phyloP scores from a whole-genome alignment of 805 yeast genomes.

The Cephaloascus fragrans region DNA sequence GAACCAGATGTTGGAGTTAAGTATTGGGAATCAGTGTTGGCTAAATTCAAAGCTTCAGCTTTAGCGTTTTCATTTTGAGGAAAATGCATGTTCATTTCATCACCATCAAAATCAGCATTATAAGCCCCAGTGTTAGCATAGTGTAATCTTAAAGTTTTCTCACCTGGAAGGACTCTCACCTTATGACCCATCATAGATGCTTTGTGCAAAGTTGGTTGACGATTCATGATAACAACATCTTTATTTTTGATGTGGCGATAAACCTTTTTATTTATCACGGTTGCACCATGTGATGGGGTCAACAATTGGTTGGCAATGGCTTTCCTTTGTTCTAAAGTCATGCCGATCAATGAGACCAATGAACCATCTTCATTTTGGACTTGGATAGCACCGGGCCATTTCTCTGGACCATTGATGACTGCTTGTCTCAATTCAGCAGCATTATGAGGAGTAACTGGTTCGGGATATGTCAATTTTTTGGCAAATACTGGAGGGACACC shows the following conservation, averaged over 20 bases:
- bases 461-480: conserved; percentile 90
- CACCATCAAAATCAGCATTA: conserved; percentile 99
- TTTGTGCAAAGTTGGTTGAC: conserved; percentile 98
- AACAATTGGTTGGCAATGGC: conserved; percentile 89
- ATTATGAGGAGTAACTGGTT: conserved; percentile 91
- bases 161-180: conserved; percentile 94
- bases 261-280: conserved; percentile 81
- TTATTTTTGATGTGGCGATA: conserved; percentile 89
- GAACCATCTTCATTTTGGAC: conserved; percentile 94
- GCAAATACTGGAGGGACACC: conserved; percentile 99
- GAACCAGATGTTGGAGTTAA: conserved; percentile 97
- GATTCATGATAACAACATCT: conserved; percentile 95
- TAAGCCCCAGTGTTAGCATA: conserved; percentile 99
- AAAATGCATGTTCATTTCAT: conserved; percentile 99
- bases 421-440: conserved; percentile 87
- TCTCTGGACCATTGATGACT: conserved; percentile 93
- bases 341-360: conserved; percentile 69
- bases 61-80: conserved; percentile 97
- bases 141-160: conserved; percentile 91
- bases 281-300: conserved; percentile 68
- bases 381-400: conserved; percentile 98
- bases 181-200: conserved; percentile 99
- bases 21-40: conserved; percentile 96
- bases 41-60: conserved; percentile 90
- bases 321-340: conserved; percentile 89